Percentiles rank a stretch among this genome's conserved stretches.
Conservation (phyloP, 2,329 filamentous ascomycete species). For the Aspergillus texensis region DNA sequence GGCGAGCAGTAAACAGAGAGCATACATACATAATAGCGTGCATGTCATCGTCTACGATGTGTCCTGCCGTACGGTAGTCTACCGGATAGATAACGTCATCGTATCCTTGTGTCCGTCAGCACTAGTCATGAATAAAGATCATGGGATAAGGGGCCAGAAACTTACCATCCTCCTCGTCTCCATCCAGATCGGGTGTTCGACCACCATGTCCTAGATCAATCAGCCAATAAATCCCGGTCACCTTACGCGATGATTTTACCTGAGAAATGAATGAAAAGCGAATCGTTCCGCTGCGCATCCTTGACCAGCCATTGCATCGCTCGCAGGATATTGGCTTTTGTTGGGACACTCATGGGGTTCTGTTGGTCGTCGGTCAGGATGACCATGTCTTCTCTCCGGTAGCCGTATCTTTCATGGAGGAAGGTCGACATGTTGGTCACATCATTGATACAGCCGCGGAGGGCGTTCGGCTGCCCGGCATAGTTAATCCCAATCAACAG, state of each 20-base stretch:
- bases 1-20: not conserved
- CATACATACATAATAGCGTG: slow-evolving; percentile 63
- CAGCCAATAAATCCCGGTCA: not conserved
- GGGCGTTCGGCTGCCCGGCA: slow-evolving; percentile 84
- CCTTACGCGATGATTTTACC: slow-evolving; percentile 53
- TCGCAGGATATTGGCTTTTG: slow-evolving; percentile 88
- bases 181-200: slow-evolving; percentile 71
- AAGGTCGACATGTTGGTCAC: slow-evolving; percentile 95
- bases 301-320: slow-evolving; percentile 99
- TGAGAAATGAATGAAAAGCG: slow-evolving; percentile 95
- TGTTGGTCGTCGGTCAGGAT: slow-evolving; percentile 94
- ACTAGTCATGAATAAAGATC: not conserved
- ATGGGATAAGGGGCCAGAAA: not conserved
- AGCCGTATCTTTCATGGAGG: slow-evolving; percentile 80
- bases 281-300: slow-evolving; percentile 88
- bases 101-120: slow-evolving; percentile 47
- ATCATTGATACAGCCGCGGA: slow-evolving; percentile 94
- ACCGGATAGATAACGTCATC: slow-evolving; percentile 81
- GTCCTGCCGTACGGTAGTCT: slow-evolving; percentile 68
- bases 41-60: slow-evolving; percentile 79
- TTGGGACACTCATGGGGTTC: slow-evolving; percentile 95
- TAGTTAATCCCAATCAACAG: slow-evolving; percentile 96
- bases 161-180: slow-evolving; percentile 71
- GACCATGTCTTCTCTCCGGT: slow-evolving; percentile 96
- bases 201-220: slow-evolving; percentile 67